Evolutionary conservation across 129 eudicot genomes (phyloP), one percentile per base, ranked within the genome.

Genomic region (Flaveria sonorensis): DNA sequence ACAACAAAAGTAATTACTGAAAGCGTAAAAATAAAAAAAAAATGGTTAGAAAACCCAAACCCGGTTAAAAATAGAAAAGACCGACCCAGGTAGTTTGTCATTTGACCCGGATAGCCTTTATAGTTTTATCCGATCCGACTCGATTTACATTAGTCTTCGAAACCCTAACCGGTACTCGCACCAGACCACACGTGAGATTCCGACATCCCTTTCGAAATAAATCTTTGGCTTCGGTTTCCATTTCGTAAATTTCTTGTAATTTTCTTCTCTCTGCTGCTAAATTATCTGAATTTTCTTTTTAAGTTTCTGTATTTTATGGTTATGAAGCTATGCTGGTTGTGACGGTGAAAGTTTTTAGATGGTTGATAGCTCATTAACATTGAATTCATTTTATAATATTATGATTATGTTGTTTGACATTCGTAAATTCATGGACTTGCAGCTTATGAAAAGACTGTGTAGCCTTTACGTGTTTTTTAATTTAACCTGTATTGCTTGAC

Each of bases 91-190:
- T 30, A 23, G n/a, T 52, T 76, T 64, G 36, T 13, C 70, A 36
- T 26, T 78, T 10, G 76, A 78, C 50, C 82, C 76, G 76, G 47
- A 12, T 45, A 69, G 13, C 15, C 12, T 77, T n/a, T 62, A 47
- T 28, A 36, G 40, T 36, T 36, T 45, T 45, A 10, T 45, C 50
- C 59, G 47, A 68, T 59, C 76, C 45, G 75, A 10, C 9, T 15
- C 75, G 13, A 18, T 55, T 66, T 52, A 11, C 16, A 23, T 55
- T 14, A 6, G 18, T 18, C n/a, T 14, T 11, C 71, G 81, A 46
- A 78, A 78, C 82, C 77, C 82, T 78, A 78, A 32, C 82, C 71
- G 48, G 19, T 24, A 56, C 56, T 69, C 76, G 40, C 16, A 62
- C 64, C 64, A 39, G 5, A 77, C 26, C 71, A 47, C 19, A 32